Percentiles rank a stretch among this genome's conserved stretches.
phyloP scores from a whole-genome alignment of 768 basidiomycete genomes.

The Lactarius sanguifluus region DNA sequence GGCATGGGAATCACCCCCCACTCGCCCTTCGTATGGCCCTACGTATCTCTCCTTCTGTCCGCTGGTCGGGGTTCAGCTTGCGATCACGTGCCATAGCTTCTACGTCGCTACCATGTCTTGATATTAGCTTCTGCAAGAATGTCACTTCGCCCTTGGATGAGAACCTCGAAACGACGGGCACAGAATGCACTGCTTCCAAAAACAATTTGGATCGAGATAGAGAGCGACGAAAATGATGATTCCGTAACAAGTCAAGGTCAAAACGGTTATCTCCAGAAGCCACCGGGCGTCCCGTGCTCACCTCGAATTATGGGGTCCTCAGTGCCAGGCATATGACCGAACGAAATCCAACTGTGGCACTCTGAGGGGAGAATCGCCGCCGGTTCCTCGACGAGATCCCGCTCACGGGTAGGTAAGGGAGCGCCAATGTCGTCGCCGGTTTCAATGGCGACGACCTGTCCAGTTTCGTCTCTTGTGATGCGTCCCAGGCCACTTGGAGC shows the following conservation, averaged over 20 bases:
- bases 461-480: slow-evolving; percentile 26
- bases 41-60: slow-evolving; percentile 75
- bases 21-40: slow-evolving; percentile 61
- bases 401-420: neutral
- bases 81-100: slow-evolving; percentile 78
- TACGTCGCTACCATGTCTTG: slow-evolving; percentile 69
- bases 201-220: slow-evolving; percentile 12
- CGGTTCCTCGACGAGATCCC: slow-evolving; percentile 18
- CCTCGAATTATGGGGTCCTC: slow-evolving; percentile 23
- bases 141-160: slow-evolving; percentile 66
- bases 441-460: slow-evolving; percentile 24
- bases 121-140: slow-evolving; percentile 65
- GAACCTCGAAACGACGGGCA: slow-evolving; percentile 43
- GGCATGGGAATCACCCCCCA: slow-evolving; percentile 34
- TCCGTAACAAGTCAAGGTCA: slow-evolving; percentile 25
- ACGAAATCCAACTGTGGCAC: slow-evolving; percentile 19
- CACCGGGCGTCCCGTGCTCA: slow-evolving; percentile 22
- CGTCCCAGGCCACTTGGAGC: slow-evolving; percentile 22
- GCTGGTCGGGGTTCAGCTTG: slow-evolving; percentile 78
- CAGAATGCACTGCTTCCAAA: slow-evolving; percentile 23
- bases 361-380: slow-evolving; percentile 15
- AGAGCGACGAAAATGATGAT: slow-evolving; percentile 21
- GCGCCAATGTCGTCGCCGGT: slow-evolving; percentile 19
- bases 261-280: slow-evolving; percentile 30
- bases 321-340: slow-evolving; percentile 14